phyloP scores from a whole-genome alignment of 2,329 filamentous ascomycete genomes.

The Calonectria pauciramosa region DNA sequence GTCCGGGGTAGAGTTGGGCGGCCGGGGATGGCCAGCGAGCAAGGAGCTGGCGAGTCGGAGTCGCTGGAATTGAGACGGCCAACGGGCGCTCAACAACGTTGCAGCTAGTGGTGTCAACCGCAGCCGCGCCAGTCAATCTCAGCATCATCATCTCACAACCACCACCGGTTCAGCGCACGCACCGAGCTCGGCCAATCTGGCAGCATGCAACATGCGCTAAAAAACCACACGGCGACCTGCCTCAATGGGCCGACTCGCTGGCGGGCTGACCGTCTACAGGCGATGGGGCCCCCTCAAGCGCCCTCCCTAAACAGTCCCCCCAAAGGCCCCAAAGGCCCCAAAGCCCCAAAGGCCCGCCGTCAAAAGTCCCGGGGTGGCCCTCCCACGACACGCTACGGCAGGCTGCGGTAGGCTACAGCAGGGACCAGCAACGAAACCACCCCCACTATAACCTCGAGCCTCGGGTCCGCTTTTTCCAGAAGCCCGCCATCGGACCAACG shows the following conservation, averaged over 20 bases:
- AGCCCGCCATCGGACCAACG: constrained; percentile 37
- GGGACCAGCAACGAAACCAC: constrained; percentile 6
- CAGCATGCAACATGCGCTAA: constrained; percentile 16
- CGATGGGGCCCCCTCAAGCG: neutral
- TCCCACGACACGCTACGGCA: constrained; percentile 1
- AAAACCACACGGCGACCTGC: constrained; percentile 36
- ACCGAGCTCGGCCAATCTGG: neutral
- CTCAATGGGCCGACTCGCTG: constrained; percentile 34
- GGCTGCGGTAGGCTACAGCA: constrained; percentile 6
- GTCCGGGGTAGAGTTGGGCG: neutral
- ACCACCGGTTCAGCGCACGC: neutral
- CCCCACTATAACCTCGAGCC: constrained; percentile 20
- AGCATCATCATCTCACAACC: neutral
- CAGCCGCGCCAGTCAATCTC: neutral
- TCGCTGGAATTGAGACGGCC: constrained; percentile 4
- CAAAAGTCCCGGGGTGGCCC: constrained; percentile 15
- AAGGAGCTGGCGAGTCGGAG: constrained; percentile 16
- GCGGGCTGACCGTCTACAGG: neutral
- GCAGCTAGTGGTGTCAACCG: neutral
- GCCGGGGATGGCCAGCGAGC: constrained; percentile 7
- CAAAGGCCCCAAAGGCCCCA: neutral
- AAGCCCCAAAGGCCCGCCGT: constrained; percentile 8
- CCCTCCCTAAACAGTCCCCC: neutral
- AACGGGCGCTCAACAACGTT: constrained; percentile 7
- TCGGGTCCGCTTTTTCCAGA: constrained; percentile 44